phyloP scores from a whole-genome alignment of 179 eudicot species.

The Drosera spatulata region DNA sequence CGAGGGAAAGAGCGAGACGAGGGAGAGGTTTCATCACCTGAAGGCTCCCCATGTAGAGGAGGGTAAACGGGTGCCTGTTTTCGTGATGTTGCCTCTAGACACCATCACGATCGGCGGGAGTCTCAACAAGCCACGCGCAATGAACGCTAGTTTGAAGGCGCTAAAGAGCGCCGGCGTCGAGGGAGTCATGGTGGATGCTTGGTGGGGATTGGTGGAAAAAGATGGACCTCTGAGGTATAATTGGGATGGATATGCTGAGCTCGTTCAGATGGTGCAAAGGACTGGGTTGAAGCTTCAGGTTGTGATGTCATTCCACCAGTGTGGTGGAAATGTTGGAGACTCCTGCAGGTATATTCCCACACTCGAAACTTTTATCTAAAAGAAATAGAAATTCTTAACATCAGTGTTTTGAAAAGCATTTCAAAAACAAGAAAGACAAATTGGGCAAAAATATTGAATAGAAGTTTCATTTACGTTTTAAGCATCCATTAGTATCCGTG shows the following conservation, averaged over 20 bases:
- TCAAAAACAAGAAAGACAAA: too few relatives aligned
- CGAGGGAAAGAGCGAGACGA: conserved; percentile 20
- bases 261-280: conserved; percentile 68
- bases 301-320: conserved; percentile 94
- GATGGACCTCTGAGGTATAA: conserved; percentile 77
- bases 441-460: too few relatives aligned
- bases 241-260: conserved; percentile 94
- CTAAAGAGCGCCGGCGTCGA: conserved; percentile 78
- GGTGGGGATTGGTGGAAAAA: conserved; percentile 99
- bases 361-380: background rate
- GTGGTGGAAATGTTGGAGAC: conserved; percentile 98
- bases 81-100: conserved; percentile 91
- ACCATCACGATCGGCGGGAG: conserved; percentile 51
- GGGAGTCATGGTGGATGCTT: conserved; percentile 94
- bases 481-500: too few relatives aligned
- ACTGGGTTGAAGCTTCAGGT: conserved; percentile 94
- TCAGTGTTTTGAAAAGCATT: too few relatives aligned
- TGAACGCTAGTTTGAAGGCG: conserved; percentile 98
- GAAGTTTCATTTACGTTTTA: too few relatives aligned
- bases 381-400: too few relatives aligned
- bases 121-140: conserved; percentile 60
- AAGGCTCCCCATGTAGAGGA: conserved; percentile 16
- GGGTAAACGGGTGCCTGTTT: conserved; percentile 57
- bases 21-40: conserved; percentile 40
- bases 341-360: conserved; percentile 67